These are phyloP conservation scores for Yarrowia sp. DNA, from an alignment of 805 yeast genomes.

Conservation along the genomic window DNA sequence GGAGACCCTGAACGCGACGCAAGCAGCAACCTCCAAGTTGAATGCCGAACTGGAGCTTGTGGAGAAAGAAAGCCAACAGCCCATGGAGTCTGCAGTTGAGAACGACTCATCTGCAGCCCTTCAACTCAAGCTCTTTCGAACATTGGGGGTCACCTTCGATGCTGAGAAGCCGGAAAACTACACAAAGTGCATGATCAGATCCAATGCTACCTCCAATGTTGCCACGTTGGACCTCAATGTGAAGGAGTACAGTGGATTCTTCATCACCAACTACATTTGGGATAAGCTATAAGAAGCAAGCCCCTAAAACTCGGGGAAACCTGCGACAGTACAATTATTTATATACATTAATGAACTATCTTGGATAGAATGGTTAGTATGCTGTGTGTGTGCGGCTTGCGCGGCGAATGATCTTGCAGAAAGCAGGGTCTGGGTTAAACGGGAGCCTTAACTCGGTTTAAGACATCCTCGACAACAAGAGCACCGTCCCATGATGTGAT, in stretches of 20 bases:
- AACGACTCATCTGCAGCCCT: constrained; percentile 29
- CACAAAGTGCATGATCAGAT: constrained; percentile 32
- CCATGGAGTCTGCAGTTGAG: constrained; percentile 6
- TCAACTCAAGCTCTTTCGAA: constrained; percentile 33
- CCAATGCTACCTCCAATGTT: constrained; percentile 29
- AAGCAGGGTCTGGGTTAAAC: constrained; percentile 35
- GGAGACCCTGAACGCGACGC: constrained; percentile 29
- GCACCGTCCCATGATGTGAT: constrained; percentile 48
- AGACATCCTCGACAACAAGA: constrained; percentile 52
- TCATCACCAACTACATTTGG: constrained; percentile 77
- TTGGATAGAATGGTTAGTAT: background rate
- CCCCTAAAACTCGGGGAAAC: background rate
- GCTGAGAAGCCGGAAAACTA: constrained; percentile 29
- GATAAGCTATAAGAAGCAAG: constrained; percentile 41
- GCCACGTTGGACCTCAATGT: constrained; percentile 35
- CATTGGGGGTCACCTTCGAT: constrained; percentile 33
- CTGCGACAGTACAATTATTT: background rate
- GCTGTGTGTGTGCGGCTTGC: background rate
- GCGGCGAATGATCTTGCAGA: background rate
- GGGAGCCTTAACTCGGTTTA: constrained; percentile 54
- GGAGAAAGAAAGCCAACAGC: constrained; percentile 28
- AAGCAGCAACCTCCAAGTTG: constrained; percentile 31
- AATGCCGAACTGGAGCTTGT: constrained; percentile 31
- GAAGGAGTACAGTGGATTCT: constrained; percentile 60
- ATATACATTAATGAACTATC: background rate